A percentile compares a stretch with the other conserved stretches of the same genome.
phyloP scores from a whole-genome alignment of 305 asterid species.

The Monarda citriodora region DNA sequence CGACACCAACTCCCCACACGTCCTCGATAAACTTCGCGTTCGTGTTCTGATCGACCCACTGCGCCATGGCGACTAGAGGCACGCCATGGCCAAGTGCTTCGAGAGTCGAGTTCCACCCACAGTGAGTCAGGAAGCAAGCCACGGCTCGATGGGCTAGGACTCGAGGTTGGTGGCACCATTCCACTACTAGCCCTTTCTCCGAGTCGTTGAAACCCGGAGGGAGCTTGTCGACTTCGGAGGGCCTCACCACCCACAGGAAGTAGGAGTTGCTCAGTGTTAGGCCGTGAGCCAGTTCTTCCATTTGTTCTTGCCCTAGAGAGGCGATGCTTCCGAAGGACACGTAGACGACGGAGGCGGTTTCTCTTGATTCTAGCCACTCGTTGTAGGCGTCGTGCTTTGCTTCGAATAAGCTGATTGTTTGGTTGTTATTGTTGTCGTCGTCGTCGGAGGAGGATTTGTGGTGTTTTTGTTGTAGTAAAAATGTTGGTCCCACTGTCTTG shows the following conservation, averaged over 20 bases:
- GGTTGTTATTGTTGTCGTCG: conserved; percentile 27
- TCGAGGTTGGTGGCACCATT: conserved; percentile 53
- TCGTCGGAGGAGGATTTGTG: conserved; percentile 14
- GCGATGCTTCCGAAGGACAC: conserved; percentile 61
- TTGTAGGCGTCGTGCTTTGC: conserved; percentile 23
- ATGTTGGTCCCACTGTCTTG: conserved; percentile 37
- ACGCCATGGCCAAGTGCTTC: conserved; percentile 58
- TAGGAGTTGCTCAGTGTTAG: conserved; percentile 31
- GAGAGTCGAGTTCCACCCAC: conserved; percentile 65
- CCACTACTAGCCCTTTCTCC: conserved; percentile 37
- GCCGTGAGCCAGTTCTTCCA: conserved; percentile 48
- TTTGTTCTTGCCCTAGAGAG: conserved; percentile 30
- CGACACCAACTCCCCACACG: conserved; percentile 44
- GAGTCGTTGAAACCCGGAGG: conserved; percentile 25
- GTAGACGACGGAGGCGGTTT: conserved; percentile 41
- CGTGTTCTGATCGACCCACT: conserved; percentile 42
- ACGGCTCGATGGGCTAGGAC: conserved; percentile 44
- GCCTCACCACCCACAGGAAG: conserved; percentile 61
- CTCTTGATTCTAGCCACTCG: conserved; percentile 47
- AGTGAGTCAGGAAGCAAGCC: conserved; percentile 53
- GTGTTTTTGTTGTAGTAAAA: conserved; percentile 22
- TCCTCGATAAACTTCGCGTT: conserved; percentile 53
- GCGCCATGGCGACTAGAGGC: conserved; percentile 42
- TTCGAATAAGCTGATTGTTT: conserved; percentile 31
- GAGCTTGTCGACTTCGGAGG: conserved; percentile 41